Percentiles rank a stretch among this genome's conserved stretches.
phyloP scores from a whole-genome alignment of 495 filamentous ascomycete genomes.

The Rusavskia elegans region DNA sequence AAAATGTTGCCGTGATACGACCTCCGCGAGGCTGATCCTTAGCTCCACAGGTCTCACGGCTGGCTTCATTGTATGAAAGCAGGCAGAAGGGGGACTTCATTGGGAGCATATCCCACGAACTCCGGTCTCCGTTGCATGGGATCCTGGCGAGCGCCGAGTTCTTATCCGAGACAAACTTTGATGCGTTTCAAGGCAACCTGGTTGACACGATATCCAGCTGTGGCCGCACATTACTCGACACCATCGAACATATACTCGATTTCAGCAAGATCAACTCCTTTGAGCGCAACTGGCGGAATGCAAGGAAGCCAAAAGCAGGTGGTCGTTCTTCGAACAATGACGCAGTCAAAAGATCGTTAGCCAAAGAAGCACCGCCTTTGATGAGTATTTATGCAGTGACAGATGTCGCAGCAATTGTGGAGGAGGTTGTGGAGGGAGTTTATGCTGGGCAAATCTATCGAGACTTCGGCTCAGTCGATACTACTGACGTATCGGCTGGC shows the following conservation, averaged over 20 bases:
- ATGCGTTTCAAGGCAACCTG: constrained; percentile 44
- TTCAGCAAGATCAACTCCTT: constrained; percentile 53
- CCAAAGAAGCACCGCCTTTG: constrained; percentile 17
- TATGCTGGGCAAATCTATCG: constrained; percentile 15
- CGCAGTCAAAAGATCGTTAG: constrained; percentile 16
- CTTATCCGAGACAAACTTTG: constrained; percentile 27
- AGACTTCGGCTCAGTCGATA: constrained; percentile 11
- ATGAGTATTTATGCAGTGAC: constrained; percentile 27
- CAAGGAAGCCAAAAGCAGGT: constrained; percentile 2
- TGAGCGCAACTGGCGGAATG: constrained; percentile 21
- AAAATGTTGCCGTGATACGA: not conserved
- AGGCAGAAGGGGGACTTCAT: constrained; percentile 53
- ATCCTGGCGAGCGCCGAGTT: constrained; percentile 62
- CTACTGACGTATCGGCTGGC: constrained; percentile 3
- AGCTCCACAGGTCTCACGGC: constrained; percentile 24
- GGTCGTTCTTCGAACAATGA: constrained; percentile 16
- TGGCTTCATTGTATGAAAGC: constrained; percentile 26
- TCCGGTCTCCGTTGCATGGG: constrained; percentile 63
- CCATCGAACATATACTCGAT: constrained; percentile 52
- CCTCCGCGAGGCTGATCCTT: not conserved
- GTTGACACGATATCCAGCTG: constrained; percentile 61
- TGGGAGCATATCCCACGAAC: constrained; percentile 59
- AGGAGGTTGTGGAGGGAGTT: constrained; percentile 31
- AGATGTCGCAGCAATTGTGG: constrained; percentile 21
- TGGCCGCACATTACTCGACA: constrained; percentile 59